Evolutionary conservation across 1,284 basidiomycete genomes (phyloP).

Genomic region (Takashimella koratensis): DNA sequence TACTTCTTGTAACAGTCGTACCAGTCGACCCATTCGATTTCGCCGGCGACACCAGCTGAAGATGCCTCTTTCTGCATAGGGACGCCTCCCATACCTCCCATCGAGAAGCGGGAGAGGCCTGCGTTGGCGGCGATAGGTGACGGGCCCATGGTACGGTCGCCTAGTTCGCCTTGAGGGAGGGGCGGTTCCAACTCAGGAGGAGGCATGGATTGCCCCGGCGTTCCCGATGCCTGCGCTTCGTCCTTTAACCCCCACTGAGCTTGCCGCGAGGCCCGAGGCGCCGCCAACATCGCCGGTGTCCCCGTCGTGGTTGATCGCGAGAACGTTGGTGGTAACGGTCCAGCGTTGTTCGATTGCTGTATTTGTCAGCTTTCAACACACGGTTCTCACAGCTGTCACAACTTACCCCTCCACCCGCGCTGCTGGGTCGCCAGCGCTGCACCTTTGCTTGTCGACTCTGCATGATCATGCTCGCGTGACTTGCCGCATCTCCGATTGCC

Average conservation of each 20-base stretch:
- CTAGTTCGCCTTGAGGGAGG: background rate
- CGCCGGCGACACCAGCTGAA: conserved; percentile 40
- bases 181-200: background rate
- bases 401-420: conserved; percentile 23
- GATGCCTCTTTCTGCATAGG: conserved; percentile 35
- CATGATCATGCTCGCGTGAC: conserved; percentile 55
- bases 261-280: conserved; percentile 19
- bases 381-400: too few species aligned
- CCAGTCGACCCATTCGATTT: conserved; percentile 59
- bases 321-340: conserved; percentile 26
- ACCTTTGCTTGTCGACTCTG: conserved; percentile 55
- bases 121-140: conserved; percentile 9
- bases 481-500: conserved; percentile 51
- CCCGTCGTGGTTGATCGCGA: conserved; percentile 30
- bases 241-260: conserved; percentile 21
- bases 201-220: background rate
- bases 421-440: conserved; percentile 52
- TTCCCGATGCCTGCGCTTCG: background rate
- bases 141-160: background rate
- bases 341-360: background rate
- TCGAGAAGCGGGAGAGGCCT: conserved; percentile 16
- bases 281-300: conserved; percentile 30
- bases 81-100: conserved; percentile 7
- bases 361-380: conserved; percentile 4
- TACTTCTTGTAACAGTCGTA: conserved; percentile 56